phyloP scores from a whole-genome alignment of 2,329 filamentous ascomycete genomes.

The Ilyonectria mors-panacis region DNA sequence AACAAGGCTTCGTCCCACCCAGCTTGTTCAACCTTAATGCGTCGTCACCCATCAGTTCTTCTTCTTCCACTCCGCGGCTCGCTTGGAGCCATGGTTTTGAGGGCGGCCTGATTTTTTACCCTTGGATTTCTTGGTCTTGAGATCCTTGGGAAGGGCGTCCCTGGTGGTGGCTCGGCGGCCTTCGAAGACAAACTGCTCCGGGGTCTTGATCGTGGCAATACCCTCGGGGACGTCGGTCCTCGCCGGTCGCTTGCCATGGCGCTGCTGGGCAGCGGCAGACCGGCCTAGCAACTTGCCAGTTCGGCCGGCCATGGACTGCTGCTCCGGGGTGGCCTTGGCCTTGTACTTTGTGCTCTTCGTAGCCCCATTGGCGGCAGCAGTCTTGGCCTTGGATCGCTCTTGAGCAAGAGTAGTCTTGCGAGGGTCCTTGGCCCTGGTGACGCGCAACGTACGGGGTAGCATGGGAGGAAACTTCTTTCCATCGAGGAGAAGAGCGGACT shows the following conservation, averaged over 20 bases:
- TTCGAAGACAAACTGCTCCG: constrained; percentile 85
- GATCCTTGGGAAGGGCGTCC: constrained; percentile 74
- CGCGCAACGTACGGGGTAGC: constrained; percentile 89
- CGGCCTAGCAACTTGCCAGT: constrained; percentile 81
- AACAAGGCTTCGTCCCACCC: not conserved
- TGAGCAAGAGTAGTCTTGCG: constrained; percentile 70
- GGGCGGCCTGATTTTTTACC: constrained; percentile 55
- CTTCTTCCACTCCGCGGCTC: constrained; percentile 63
- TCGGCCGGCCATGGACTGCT: constrained; percentile 80
- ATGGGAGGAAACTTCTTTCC: constrained; percentile 95
- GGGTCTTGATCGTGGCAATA: constrained; percentile 62
- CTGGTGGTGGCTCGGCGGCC: constrained; percentile 80
- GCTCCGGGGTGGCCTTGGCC: constrained; percentile 78
- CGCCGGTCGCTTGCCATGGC: constrained; percentile 46
- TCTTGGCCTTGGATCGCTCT: constrained; percentile 50
- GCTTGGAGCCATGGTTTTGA: constrained; percentile 55
- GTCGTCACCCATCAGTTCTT: constrained; percentile 47
- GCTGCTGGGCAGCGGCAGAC: constrained; percentile 70
- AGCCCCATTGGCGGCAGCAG: constrained; percentile 55
- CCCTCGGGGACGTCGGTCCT: constrained; percentile 43
- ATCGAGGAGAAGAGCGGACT: constrained; percentile 89
- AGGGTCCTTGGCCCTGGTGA: constrained; percentile 86
- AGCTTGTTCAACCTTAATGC: constrained; percentile 11
- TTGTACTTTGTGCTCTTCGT: constrained; percentile 70
- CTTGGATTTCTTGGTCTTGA: constrained; percentile 72